phyloP scores from a whole-genome alignment of 2,329 filamentous ascomycete species.

The Ambrosiella xylebori region DNA sequence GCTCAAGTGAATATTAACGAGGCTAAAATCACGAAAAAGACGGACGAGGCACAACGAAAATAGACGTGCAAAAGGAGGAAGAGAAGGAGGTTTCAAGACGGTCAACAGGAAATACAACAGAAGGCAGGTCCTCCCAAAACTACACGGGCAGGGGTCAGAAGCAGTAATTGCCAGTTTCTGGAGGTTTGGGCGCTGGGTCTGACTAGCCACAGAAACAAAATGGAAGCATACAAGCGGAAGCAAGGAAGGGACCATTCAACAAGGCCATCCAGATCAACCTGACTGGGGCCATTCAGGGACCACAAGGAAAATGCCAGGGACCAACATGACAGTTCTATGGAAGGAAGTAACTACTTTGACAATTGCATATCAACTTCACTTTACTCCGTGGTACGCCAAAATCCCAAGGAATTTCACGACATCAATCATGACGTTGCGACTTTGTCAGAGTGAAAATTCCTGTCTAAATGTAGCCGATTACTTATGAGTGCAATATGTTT shows the following conservation, averaged over 20 bases:
- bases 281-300: not conserved
- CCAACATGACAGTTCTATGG: not conserved
- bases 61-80: slow-evolving; percentile 2
- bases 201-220: not conserved
- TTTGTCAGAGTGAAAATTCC: no score
- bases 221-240: not conserved
- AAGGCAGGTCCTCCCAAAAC: not conserved
- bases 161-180: not conserved
- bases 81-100: not conserved
- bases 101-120: slow-evolving; percentile 1
- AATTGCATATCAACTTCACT: not conserved
- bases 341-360: not conserved
- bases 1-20: not conserved
- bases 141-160: no score
- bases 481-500: not conserved
- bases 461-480: not conserved
- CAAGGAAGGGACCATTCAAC: not conserved
- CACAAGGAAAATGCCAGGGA: not conserved
- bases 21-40: not conserved
- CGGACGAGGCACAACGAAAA: not conserved
- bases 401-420: no score
- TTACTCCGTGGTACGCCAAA: not conserved
- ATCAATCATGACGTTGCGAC: no score
- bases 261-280: not conserved
- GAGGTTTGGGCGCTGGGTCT: not conserved